Base-by-base conservation (phyloP, 768 basidiomycete genomes). In the Leccinum uliginosum region DNA sequence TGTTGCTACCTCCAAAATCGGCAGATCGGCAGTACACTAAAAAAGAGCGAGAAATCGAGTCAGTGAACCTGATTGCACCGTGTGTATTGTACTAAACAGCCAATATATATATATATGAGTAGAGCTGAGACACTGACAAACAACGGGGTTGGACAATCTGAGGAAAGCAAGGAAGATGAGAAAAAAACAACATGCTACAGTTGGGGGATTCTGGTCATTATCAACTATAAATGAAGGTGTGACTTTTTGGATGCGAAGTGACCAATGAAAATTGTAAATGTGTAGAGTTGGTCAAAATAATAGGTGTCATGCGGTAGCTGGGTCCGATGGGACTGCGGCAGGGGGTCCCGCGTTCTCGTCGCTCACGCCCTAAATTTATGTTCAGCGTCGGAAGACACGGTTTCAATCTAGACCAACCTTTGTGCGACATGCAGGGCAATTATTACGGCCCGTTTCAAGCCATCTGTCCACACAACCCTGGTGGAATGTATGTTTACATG, bases 401-500 rank as follows among this genome's bases (percentile, higher is more conserved):
- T 43, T 24, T 48, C 43, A 43, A n/a, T 8, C 12, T 24, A 6
- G 15, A 66, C 80, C 35, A 52, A 87, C 88, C 77, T 81, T 86
- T 32, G 84, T 79, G 50, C 94, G 86, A 74, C 94, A 97, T 7
- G 91, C 91, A 32, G 94, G 94, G 70, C 94, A 97, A 57, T 91
- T 92, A 65, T 97, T 97, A 55, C 85, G 80, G 3, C 93, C 93
- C 6, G 81, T 84, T 68, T 86, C 81, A 32, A 96, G 76, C 92
- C 94, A 96, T 58, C 79, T 84, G 67, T 97, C 94, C 6, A 97
- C 91, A 62, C 94, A 97, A 21, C 70, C 74, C 65, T 85, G 85
- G 67, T 98, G 94, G 80, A 94, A 98, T n/a, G 83, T 86, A 73
- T 98, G 94, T 60, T 83, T 81, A 72, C 95, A 97, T 6, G 74